Evolutionary conservation across 2,329 filamentous ascomycete species (phyloP).

Genomic region (Nemania sp.): DNA sequence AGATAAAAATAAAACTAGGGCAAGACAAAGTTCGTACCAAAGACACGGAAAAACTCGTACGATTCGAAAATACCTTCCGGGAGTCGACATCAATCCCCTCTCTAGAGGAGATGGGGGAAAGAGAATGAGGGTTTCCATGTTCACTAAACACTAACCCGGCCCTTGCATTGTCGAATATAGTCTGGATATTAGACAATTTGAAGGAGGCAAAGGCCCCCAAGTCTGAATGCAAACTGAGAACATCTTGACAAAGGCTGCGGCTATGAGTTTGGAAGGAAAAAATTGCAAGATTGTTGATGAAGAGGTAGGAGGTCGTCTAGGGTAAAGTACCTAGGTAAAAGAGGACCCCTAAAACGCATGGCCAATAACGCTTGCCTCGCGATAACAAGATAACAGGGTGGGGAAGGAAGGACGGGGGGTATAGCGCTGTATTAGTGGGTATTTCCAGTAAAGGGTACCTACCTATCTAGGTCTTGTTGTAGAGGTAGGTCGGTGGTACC

Average conservation of each 20-base stretch:
- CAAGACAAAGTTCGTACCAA: background rate
- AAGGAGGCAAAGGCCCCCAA: background rate
- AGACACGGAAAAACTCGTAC: constrained; percentile 2
- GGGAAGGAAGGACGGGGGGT: too few species aligned
- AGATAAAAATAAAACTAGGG: background rate
- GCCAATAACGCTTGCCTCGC: constrained; percentile 7
- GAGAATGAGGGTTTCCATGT: constrained; percentile 18
- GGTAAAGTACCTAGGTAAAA: constrained; percentile 2
- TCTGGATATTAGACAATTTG: background rate
- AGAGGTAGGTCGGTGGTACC: background rate
- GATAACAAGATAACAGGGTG: constrained; percentile 6
- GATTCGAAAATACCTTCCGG: background rate
- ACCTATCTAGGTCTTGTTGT: background rate
- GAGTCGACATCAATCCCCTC: background rate
- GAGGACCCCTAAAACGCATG: background rate
- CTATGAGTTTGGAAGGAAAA: background rate
- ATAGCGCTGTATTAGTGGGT: too few species aligned
- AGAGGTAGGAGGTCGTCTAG: background rate
- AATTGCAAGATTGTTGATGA: background rate
- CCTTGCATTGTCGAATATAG: background rate
- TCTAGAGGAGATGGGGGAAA: background rate
- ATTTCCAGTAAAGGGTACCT: background rate
- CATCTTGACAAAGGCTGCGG: background rate
- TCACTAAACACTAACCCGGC: constrained; percentile 32
- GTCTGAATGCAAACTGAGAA: background rate